Base-by-base conservation (phyloP, 129 eudicot species). In the Rutidosis leptorrhynchoides region DNA sequence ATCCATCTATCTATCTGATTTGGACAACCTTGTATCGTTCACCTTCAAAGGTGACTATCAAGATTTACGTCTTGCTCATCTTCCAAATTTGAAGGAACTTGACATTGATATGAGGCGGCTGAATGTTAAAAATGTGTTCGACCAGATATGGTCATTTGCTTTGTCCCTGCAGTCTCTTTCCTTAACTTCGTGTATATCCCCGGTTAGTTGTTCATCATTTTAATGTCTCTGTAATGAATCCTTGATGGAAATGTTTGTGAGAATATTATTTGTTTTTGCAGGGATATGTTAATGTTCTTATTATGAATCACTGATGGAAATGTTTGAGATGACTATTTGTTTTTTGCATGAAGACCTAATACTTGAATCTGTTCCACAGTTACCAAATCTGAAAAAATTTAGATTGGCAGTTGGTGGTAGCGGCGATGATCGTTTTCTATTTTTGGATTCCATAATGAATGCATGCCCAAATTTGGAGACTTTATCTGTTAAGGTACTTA, bases 21-120 rank as follows among this genome's bases (percentile, higher is more conserved):
- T 33, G n/a, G n/a, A n/a, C 19, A 73, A 83, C 24, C 78, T 79
- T 37, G 78, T 70, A 15, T 59, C 86, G 11, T 70, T 82, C 15
- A 60, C 32, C 30, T 83, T 72, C 65, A 58, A n/a, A n/a, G n/a
- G n/a, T n/a, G n/a, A n/a, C n/a, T n/a, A n/a, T n/a, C n/a, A n/a
- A n/a, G n/a, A n/a, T n/a, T n/a, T n/a, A n/a, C n/a, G n/a, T n/a
- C n/a, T n/a, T n/a, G n/a, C n/a, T n/a, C n/a, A n/a, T n/a, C n/a
- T n/a, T n/a, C n/a, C n/a, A n/a, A n/a, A n/a, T n/a, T n/a, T n/a
- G n/a, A n/a, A n/a, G n/a, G n/a, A n/a, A n/a, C n/a, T n/a, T n/a
- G n/a, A n/a, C n/a, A n/a, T n/a, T n/a, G n/a, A n/a, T n/a, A n/a
- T n/a, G n/a, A n/a, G n/a, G n/a, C n/a, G n/a, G n/a, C n/a, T n/a